Conservation (phyloP, 1,284 basidiomycete species). For the Tilletia walkeri region DNA sequence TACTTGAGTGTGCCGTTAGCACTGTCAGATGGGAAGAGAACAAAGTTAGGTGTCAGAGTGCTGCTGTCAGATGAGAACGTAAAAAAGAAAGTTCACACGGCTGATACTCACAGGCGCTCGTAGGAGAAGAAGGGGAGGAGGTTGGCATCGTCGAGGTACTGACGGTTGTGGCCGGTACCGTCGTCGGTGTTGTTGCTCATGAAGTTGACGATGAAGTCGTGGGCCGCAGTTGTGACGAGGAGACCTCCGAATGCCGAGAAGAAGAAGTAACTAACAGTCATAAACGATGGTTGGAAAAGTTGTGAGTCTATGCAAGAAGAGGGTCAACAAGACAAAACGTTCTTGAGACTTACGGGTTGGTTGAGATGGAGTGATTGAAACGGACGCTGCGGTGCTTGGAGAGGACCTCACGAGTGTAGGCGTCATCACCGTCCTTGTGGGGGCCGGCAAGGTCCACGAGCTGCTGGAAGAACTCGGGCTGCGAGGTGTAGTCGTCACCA, state of each 20-base stretch:
- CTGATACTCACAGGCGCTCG: not conserved
- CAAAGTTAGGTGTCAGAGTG: no score
- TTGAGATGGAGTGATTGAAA: constrained; percentile 34
- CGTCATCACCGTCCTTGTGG: constrained; percentile 33
- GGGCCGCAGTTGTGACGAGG: constrained; percentile 37
- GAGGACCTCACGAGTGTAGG: constrained; percentile 37
- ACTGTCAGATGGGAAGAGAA: not conserved
- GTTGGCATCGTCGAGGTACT: constrained; percentile 44
- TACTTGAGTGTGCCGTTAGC: constrained; percentile 29
- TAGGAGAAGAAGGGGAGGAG: constrained; percentile 39
- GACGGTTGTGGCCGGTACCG: constrained; percentile 35
- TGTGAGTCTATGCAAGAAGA: no score
- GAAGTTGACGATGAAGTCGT: constrained; percentile 40
- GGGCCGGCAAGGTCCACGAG: constrained; percentile 35
- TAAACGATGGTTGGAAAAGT: no score
- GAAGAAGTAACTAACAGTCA: constrained; percentile 27
- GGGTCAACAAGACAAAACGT: no score
- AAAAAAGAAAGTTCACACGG: no score
- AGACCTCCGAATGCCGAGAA: constrained; percentile 39
- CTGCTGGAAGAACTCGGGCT: constrained; percentile 35
- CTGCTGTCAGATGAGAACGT: no score
- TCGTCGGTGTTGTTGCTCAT: constrained; percentile 41
- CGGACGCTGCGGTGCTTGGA: constrained; percentile 33
- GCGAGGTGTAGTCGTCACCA: constrained; percentile 30
- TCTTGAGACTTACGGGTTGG: constrained; percentile 28